phyloP scores from a whole-genome alignment of 441 rosid species.

The Biscutella laevigata region DNA sequence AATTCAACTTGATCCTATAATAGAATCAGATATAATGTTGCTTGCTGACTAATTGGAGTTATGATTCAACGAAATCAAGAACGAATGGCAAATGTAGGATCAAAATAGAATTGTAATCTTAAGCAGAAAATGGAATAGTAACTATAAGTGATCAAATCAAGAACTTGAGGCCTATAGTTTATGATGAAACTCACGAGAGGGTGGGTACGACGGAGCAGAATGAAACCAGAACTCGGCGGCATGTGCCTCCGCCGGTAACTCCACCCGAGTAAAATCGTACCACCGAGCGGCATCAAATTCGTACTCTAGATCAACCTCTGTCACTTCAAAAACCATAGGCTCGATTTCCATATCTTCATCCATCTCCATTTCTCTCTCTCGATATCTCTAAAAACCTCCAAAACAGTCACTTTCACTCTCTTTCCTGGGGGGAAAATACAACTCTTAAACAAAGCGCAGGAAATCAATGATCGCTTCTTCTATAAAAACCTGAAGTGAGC shows the following conservation, averaged over 20 bases:
- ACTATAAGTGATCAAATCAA: background rate
- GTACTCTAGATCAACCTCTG: conserved; percentile 64
- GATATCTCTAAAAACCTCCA: background rate
- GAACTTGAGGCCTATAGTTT: background rate
- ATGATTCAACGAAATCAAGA: background rate
- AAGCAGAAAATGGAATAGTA: background rate
- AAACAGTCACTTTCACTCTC: background rate
- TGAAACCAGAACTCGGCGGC: conserved; percentile 73
- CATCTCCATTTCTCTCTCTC: conserved; percentile 32
- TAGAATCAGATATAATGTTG: background rate
- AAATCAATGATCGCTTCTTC: conserved; percentile 12
- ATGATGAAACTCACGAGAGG: conserved; percentile 62
- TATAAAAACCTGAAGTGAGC: background rate
- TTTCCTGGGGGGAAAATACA: conserved; percentile 13
- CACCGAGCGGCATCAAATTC: conserved; percentile 77
- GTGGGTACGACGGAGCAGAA: conserved; percentile 53
- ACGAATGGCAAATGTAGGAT: background rate
- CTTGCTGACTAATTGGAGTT: background rate
- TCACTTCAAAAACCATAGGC: conserved; percentile 49
- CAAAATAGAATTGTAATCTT: background rate
- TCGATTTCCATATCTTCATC: conserved; percentile 50
- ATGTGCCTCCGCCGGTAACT: conserved; percentile 53
- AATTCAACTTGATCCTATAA: background rate
- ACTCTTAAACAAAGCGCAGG: background rate
- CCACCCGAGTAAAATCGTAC: conserved; percentile 71